Conservation (phyloP, 164 flowering plant genomes). For the Annona cherimola region DNA sequence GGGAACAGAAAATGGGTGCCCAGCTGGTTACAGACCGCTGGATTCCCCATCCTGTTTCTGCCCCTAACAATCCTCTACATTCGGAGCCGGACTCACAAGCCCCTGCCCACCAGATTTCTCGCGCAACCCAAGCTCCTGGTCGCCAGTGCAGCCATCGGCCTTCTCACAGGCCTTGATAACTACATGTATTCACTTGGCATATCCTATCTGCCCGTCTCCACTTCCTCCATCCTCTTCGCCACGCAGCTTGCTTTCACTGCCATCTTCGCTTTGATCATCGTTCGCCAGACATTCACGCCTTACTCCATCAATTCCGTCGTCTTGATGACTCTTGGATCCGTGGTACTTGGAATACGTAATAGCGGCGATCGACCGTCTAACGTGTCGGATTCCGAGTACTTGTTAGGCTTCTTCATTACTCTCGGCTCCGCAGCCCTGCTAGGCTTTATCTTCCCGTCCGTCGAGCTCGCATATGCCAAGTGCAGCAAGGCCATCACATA, state of each 20-base stretch:
- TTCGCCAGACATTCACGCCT: conserved; percentile 1
- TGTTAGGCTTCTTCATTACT: conserved; percentile 3
- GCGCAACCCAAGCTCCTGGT: neutral
- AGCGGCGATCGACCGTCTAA: conserved; percentile 2
- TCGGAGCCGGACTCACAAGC: neutral
- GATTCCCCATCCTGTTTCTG: conserved; percentile 1
- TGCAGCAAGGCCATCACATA: neutral
- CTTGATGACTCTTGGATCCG: conserved; percentile 4
- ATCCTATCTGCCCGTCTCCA: neutral
- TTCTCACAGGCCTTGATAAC: neutral
- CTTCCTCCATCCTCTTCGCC: neutral
- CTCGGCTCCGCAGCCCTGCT: neutral
- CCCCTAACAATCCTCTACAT: neutral
- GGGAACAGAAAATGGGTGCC: conserved; percentile 6
- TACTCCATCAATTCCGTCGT: conserved; percentile 2
- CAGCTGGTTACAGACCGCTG: conserved; percentile 7
- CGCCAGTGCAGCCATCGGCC: neutral
- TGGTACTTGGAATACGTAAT: neutral
- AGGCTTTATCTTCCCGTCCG: neutral
- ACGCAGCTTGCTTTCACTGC: conserved; percentile 7
- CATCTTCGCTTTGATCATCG: neutral
- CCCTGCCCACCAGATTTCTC: neutral
- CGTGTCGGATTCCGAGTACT: neutral
- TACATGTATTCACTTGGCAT: neutral
- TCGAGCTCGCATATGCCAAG: conserved; percentile 4